Conservation (phyloP, 2,329 filamentous ascomycete species). For the Colletotrichum agaves region DNA sequence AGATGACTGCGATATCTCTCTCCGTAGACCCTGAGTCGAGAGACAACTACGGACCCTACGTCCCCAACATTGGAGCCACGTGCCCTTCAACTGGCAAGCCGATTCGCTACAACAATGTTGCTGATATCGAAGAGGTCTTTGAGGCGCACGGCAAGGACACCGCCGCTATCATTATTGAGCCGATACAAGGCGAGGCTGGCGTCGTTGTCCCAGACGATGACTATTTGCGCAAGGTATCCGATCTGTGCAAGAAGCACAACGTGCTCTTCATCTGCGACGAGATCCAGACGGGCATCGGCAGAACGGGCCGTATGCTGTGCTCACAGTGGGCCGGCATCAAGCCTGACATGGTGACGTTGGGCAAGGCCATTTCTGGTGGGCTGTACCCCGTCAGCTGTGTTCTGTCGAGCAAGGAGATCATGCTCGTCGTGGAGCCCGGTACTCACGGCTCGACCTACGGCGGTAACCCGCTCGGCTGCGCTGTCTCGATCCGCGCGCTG, state of each 20-base stretch:
- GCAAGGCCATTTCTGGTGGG: constrained; percentile 97
- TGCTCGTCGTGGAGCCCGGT: constrained; percentile 95
- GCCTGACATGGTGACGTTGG: constrained; percentile 92
- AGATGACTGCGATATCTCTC: constrained; percentile 91
- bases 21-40: constrained; percentile 95
- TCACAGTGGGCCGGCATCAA: constrained; percentile 95
- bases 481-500: constrained; percentile 92
- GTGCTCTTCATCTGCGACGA: constrained; percentile 97
- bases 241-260: constrained; percentile 93
- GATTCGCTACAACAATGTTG: constrained; percentile 88
- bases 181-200: constrained; percentile 96
- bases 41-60: constrained; percentile 96
- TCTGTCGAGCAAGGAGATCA: constrained; percentile 86
- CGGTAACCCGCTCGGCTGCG: constrained; percentile 94
- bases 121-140: constrained; percentile 81
- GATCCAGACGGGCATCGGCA: constrained; percentile 97
- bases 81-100: constrained; percentile 78
- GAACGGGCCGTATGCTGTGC: constrained; percentile 93
- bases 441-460: constrained; percentile 99
- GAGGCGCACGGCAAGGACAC: constrained; percentile 85
- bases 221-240: constrained; percentile 84
- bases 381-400: constrained; percentile 99
- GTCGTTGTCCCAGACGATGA: constrained; percentile 93
- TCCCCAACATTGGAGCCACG: constrained; percentile 84
- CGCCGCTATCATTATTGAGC: constrained; percentile 93